Conservation (phyloP, 2,329 filamentous ascomycete species). For the Penicillium crustosum region DNA sequence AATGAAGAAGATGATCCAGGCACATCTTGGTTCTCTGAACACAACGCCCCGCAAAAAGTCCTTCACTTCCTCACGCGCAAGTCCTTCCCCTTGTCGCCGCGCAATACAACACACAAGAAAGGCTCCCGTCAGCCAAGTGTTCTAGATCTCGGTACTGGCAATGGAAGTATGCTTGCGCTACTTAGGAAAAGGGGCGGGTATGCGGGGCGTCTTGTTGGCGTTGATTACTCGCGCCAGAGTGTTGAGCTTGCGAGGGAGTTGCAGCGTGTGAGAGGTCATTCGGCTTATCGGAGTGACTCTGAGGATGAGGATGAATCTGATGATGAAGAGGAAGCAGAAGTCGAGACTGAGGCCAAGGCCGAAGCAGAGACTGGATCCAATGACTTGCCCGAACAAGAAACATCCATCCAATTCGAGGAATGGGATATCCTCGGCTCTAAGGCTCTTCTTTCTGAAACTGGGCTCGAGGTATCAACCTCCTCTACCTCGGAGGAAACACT, state of each 20-base stretch:
- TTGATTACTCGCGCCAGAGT: constrained; percentile 80
- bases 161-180: constrained; percentile 87
- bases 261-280: constrained; percentile 39
- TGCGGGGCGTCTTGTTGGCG: constrained; percentile 70
- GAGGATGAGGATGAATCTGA: constrained; percentile 53
- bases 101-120: constrained; percentile 28
- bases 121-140: constrained; percentile 47
- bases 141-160: constrained; percentile 89
- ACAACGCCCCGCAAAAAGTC: constrained; percentile 79
- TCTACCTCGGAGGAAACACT: constrained; percentile 10
- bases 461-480: constrained; percentile 28
- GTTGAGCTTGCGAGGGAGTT: constrained; percentile 72
- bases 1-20: constrained; percentile 74
- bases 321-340: constrained; percentile 38
- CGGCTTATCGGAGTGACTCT: constrained; percentile 34
- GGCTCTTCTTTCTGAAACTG: constrained; percentile 32
- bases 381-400: neutral
- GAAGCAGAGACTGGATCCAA: neutral
- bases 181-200: constrained; percentile 67
- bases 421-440: constrained; percentile 63
- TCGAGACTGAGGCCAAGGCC: constrained; percentile 25
- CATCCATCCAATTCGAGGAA: constrained; percentile 52
- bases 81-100: constrained; percentile 46
- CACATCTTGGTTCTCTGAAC: constrained; percentile 95
- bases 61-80: constrained; percentile 63